Evolutionary conservation across 2,329 filamentous ascomycete species (phyloP), one percentile per base, ranked within the genome.

Genomic region (Fusarium odoratissimum): DNA sequence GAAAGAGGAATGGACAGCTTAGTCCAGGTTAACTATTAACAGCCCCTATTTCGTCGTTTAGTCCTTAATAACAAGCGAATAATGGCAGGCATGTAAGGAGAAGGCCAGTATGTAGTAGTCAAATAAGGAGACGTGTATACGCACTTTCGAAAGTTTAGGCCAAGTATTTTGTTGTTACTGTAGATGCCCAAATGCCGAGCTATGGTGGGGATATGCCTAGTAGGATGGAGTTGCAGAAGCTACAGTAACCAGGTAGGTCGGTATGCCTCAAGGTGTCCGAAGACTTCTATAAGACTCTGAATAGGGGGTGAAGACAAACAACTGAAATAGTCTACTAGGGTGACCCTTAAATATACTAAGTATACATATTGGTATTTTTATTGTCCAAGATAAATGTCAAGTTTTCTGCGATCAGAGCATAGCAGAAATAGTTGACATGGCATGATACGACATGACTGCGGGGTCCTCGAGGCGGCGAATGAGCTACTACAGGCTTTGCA

Each of bases 1-100:
- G 68, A 71, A 74, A 65, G 45, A 57, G 72, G 73, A 63, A 69
- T 73, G 62, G 72, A 64, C 63, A 60, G 41, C 60, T 52, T 46
- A 48, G 67, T 52, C 64, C 59, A 48, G 38, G 41, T 55, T 48
- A 62, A 23, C 25, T 31, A 57, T 40, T 30, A 42, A 62, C 44
- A 63, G 42, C 69, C 69, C 69, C 54, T 60, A 60, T 57, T 54
- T 54, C 42, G 25, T 41, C 31, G 44, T 45, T 46, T n/a, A 30
- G 30, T 40, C 33, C 60, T 60, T 58, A 52, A 23, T 42, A 44
- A 23, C 28, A 55, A 52, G 58, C 41, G 51, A 44, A 40, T 49
- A 54, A 55, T 45, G 41, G 35, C 51, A 38, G 38, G 25, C 35
- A 57, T 40, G 35, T 35, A 37, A 45, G 23, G 21, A 16, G 21